Evolutionary conservation across 768 basidiomycete species (phyloP).

Genomic region (Lentinus brumalis): DNA sequence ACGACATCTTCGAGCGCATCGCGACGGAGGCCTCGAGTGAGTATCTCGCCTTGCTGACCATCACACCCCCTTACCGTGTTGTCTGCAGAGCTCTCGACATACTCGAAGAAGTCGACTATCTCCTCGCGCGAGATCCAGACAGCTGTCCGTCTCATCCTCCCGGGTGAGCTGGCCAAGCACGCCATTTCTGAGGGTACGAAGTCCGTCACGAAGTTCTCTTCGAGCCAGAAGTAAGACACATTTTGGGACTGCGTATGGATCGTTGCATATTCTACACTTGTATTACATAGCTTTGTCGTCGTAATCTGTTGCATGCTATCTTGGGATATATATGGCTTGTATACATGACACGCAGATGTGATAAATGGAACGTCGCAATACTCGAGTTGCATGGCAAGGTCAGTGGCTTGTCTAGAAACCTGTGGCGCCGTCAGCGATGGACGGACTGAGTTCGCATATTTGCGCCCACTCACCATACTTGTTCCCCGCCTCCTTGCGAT

Average conservation of each 20-base stretch:
- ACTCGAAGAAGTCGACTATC: conserved; percentile 90
- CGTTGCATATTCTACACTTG: conserved; percentile 25
- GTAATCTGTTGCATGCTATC: conserved; percentile 19
- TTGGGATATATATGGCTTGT: conserved; percentile 8
- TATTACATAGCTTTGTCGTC: conserved; percentile 19
- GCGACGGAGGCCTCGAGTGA: conserved; percentile 72
- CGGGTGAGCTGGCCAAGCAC: conserved; percentile 85
- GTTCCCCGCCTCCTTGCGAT: conserved; percentile 88
- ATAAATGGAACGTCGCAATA: background rate
- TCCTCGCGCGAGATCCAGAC: conserved; percentile 93
- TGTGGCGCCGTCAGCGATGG: background rate
- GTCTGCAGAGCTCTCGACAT: conserved; percentile 68
- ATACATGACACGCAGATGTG: background rate
- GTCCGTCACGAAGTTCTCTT: conserved; percentile 70
- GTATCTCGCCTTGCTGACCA: conserved; percentile 26
- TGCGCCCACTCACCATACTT: conserved; percentile 69
- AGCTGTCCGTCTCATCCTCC: conserved; percentile 78
- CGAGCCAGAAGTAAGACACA: conserved; percentile 28
- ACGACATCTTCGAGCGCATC: conserved; percentile 83
- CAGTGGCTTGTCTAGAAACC: conserved; percentile 18
- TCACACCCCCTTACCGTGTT: background rate
- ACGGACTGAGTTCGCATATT: background rate
- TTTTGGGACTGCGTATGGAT: conserved; percentile 8
- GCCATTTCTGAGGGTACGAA: conserved; percentile 86
- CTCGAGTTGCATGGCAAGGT: background rate